These are phyloP conservation scores for Penicillium sp. DNA, from an alignment of 2,329 filamentous ascomycete species.

Conservation along the genomic window DNA sequence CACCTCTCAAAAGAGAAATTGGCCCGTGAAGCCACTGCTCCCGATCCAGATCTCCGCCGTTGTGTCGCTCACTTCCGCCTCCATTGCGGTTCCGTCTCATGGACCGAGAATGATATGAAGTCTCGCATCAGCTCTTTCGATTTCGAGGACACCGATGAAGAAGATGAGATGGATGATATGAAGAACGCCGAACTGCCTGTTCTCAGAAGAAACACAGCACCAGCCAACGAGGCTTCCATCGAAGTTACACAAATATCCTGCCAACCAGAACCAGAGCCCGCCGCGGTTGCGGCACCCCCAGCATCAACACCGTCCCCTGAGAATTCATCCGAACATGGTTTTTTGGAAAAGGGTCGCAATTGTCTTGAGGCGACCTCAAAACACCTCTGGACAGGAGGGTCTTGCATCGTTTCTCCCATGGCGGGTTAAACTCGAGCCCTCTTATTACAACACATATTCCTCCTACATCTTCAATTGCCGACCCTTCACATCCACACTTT, in stretches of 20 bases:
- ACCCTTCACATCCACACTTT: neutral
- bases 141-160: conserved; percentile 33
- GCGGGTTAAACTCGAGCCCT: conserved; percentile 1
- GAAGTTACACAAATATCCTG: conserved; percentile 8
- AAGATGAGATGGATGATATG: conserved; percentile 26
- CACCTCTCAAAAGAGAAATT: conserved; percentile 37
- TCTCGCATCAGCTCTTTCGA: conserved; percentile 37
- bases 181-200: conserved; percentile 12
- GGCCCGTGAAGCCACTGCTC: conserved; percentile 35
- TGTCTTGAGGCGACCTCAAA: conserved; percentile 30
- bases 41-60: conserved; percentile 35
- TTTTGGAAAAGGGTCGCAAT: conserved; percentile 29
- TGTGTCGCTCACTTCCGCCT: conserved; percentile 36
- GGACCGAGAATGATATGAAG: conserved; percentile 37
- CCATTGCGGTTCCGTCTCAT: conserved; percentile 33
- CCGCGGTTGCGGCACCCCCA: conserved; percentile 1
- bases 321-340: conserved; percentile 11
- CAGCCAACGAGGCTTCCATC: conserved; percentile 3
- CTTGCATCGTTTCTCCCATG: conserved; percentile 14
- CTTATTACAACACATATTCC: neutral
- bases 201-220: conserved; percentile 1
- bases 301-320: conserved; percentile 3
- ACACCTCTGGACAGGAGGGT: conserved; percentile 26
- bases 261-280: neutral
- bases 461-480: neutral